These are phyloP conservation scores for Saussurea involucrata DNA, from an alignment of 129 eudicot genomes.

Conservation along the genomic window DNA sequence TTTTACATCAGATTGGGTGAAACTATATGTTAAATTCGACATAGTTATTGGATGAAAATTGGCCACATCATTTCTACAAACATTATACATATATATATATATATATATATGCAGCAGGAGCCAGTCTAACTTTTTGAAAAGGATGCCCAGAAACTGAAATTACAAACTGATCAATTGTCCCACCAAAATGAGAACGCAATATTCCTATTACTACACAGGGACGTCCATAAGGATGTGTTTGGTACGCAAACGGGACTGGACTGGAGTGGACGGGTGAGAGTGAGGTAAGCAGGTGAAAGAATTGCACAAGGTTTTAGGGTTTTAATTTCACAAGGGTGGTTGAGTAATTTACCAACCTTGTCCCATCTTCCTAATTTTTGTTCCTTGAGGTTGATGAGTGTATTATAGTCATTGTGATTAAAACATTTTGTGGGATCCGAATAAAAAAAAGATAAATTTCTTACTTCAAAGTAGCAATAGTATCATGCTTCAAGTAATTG, in stretches of 20 bases:
- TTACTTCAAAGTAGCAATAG: neutral
- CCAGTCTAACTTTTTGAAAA: neutral
- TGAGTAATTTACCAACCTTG: neutral
- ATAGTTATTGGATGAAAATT: neutral
- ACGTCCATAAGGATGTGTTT: neutral
- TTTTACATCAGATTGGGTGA: constrained; percentile 6
- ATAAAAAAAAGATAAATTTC: neutral
- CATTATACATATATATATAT: neutral
- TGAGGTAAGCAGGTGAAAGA: neutral
- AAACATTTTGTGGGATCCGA: neutral
- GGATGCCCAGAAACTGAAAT: neutral
- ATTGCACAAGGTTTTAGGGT: neutral
- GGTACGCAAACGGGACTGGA: neutral
- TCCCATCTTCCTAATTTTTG: neutral
- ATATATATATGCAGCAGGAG: neutral
- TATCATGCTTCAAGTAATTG: neutral
- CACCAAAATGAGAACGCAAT: neutral
- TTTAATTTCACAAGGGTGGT: neutral
- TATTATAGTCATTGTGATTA: neutral
- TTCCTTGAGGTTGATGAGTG: neutral
- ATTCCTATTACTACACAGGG: neutral
- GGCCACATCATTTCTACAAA: neutral
- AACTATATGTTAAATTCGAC: neutral
- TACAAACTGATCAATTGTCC: neutral
- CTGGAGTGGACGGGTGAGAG: neutral